Evolutionary conservation across 805 yeast genomes (phyloP).

Genomic region (Candida vaughaniae): DNA sequence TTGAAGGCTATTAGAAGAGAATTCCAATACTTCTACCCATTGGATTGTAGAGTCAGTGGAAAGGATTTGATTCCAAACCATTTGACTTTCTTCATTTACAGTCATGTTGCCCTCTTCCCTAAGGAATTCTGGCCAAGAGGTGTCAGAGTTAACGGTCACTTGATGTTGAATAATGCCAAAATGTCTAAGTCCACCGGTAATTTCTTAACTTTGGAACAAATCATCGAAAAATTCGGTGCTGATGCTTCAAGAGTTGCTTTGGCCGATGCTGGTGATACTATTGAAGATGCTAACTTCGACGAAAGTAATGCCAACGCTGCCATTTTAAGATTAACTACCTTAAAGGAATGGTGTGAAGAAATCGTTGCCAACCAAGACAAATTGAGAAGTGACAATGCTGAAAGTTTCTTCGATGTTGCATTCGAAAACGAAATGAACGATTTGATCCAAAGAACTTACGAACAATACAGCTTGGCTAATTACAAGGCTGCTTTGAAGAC

Average conservation of each 20-base stretch:
- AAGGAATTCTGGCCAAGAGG: conserved; percentile 91
- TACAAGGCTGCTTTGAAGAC: conserved; percentile 87
- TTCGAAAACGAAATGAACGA: conserved; percentile 92
- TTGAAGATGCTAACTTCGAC: conserved; percentile 97
- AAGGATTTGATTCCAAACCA: conserved; percentile 97
- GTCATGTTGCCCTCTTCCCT: conserved; percentile 91
- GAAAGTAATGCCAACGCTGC: conserved; percentile 97
- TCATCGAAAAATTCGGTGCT: conserved; percentile 88
- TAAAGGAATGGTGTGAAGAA: conserved; percentile 96
- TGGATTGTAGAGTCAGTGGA: conserved; percentile 90
- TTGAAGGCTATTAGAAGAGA: conserved; percentile 81
- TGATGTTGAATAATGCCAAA: conserved; percentile 92
- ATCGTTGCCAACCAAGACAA: conserved; percentile 49
- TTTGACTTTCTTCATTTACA: conserved; percentile 90
- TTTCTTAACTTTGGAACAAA: conserved; percentile 85
- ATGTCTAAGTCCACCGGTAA: conserved; percentile 99
- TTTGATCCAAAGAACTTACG: conserved; percentile 71
- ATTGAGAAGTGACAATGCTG: conserved; percentile 49
- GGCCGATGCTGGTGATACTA: conserved; percentile 97
- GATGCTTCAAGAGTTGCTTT: conserved; percentile 96
- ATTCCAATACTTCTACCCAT: conserved; percentile 94
- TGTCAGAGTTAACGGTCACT: conserved; percentile 92
- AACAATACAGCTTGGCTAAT: conserved; percentile 67
- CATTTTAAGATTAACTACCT: conserved; percentile 83
- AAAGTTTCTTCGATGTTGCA: conserved; percentile 75